A percentile compares a stretch with the other conserved stretches of the same genome.
These are phyloP conservation scores for Zoysia matrella DNA, from an alignment of 202 grass and related monocot species.

Conservation along the genomic window DNA sequence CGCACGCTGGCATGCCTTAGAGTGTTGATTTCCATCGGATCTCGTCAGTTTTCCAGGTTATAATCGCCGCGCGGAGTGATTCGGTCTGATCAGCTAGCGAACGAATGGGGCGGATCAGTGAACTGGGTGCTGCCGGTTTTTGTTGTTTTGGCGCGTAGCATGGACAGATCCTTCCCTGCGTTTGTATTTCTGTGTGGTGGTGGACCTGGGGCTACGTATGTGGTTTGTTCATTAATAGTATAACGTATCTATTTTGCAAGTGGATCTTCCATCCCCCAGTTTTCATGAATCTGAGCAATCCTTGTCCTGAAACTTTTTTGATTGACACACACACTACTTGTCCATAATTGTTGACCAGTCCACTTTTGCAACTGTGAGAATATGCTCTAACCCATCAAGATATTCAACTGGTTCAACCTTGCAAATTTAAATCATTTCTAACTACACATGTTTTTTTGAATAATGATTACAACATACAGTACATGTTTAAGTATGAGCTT, in stretches of 20 bases:
- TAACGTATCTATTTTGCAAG: no score
- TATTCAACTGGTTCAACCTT: constrained; percentile 1
- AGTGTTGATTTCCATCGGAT: background rate
- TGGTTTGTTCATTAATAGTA: background rate
- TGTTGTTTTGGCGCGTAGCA: background rate
- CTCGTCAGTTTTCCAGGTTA: background rate
- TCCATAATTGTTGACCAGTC: background rate
- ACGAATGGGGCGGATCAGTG: background rate
- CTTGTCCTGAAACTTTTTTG: background rate
- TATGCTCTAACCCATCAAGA: background rate
- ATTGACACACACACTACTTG: background rate
- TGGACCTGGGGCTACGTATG: background rate
- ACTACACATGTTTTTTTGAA: background rate
- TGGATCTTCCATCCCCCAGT: no score
- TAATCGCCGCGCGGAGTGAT: background rate
- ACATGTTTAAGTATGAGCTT: no score
- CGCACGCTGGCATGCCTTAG: background rate
- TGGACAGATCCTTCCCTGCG: background rate
- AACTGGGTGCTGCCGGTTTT: background rate
- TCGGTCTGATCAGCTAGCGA: background rate
- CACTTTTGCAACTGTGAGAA: background rate
- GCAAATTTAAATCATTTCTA: background rate
- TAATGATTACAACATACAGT: background rate
- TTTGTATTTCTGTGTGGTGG: background rate
- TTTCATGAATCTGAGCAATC: background rate